Percentiles rank a stretch among this genome's conserved stretches.
Conservation (phyloP, 1,139 yeast species). For the Taphrina confusa region DNA sequence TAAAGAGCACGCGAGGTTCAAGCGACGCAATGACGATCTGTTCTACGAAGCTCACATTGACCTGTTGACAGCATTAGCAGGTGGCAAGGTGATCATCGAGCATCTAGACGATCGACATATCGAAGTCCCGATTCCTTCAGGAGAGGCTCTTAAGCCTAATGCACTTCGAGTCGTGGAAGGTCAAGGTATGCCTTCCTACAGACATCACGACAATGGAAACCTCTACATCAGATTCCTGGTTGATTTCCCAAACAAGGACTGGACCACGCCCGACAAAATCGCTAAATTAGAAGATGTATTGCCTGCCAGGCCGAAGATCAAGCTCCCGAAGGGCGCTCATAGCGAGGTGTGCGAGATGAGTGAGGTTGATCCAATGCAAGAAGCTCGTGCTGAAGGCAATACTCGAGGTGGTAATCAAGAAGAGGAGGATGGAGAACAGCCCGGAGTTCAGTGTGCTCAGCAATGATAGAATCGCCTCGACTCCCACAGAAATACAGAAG, state of each 20-base stretch:
- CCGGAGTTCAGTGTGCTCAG: slow-evolving; percentile 73
- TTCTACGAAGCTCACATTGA: slow-evolving; percentile 84
- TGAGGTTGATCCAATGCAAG: slow-evolving; percentile 61
- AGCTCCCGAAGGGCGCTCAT: slow-evolving; percentile 48
- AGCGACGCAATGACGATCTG: slow-evolving; percentile 88
- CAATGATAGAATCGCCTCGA: no score
- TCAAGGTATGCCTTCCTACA: slow-evolving; percentile 90
- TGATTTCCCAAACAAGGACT: slow-evolving; percentile 53
- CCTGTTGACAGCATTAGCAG: slow-evolving; percentile 90
- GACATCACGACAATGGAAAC: slow-evolving; percentile 53
- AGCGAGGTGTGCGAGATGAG: slow-evolving; percentile 81
- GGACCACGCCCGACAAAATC: slow-evolving; percentile 49
- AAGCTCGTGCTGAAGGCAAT: slow-evolving; percentile 48
- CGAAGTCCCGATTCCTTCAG: slow-evolving; percentile 79
- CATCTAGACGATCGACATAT: slow-evolving; percentile 82
- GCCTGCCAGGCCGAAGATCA: slow-evolving; percentile 47
- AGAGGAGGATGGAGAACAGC: slow-evolving; percentile 61
- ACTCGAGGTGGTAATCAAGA: slow-evolving; percentile 50
- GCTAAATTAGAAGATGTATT: slow-evolving; percentile 50
- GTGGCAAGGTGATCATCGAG: slow-evolving; percentile 85
- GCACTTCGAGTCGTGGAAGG: slow-evolving; percentile 76
- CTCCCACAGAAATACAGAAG: no score
- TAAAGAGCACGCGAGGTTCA: slow-evolving; percentile 76
- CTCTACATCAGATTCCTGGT: slow-evolving; percentile 56
- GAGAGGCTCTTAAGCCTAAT: slow-evolving; percentile 91